Conservation (phyloP, 2,329 filamentous ascomycete genomes). For the Calonectria pteridis region DNA sequence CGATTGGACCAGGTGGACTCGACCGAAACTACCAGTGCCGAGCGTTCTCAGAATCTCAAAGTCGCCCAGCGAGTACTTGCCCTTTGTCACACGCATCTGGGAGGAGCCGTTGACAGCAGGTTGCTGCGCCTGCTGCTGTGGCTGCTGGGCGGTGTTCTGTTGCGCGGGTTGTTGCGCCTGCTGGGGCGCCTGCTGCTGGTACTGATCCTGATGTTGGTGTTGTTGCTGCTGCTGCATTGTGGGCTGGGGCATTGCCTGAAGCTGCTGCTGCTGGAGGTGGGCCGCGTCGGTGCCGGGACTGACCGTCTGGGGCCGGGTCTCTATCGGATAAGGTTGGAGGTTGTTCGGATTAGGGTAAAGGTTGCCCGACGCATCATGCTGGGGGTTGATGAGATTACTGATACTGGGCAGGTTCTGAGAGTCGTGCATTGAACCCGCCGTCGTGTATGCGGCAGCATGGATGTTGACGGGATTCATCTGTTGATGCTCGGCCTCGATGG, state of each 20-base stretch:
- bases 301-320: constrained; percentile 46
- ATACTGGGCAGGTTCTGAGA: constrained; percentile 83
- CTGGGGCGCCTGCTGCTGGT: constrained; percentile 48
- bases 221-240: constrained; percentile 47
- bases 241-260: constrained; percentile 49
- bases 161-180: constrained; percentile 49
- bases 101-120: constrained; percentile 49
- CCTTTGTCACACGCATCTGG: constrained; percentile 82
- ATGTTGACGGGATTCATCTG: constrained; percentile 47
- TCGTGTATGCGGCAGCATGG: constrained; percentile 41
- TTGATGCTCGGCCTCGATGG: constrained; percentile 39
- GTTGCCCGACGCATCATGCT: constrained; percentile 58
- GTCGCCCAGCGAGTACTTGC: constrained; percentile 94
- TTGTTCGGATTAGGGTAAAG: constrained; percentile 42
- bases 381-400: constrained; percentile 82
- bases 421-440: constrained; percentile 52
- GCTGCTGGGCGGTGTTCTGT: constrained; percentile 46
- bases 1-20: constrained; percentile 96
- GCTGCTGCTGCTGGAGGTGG: constrained; percentile 53
- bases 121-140: constrained; percentile 50
- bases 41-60: constrained; percentile 92
- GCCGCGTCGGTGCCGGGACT: constrained; percentile 55
- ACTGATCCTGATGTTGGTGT: constrained; percentile 45
- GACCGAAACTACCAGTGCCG: constrained; percentile 95
- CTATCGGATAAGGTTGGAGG: constrained; percentile 43